Base-by-base conservation (phyloP, 495 filamentous ascomycete genomes). In the Immersiella caudata region DNA sequence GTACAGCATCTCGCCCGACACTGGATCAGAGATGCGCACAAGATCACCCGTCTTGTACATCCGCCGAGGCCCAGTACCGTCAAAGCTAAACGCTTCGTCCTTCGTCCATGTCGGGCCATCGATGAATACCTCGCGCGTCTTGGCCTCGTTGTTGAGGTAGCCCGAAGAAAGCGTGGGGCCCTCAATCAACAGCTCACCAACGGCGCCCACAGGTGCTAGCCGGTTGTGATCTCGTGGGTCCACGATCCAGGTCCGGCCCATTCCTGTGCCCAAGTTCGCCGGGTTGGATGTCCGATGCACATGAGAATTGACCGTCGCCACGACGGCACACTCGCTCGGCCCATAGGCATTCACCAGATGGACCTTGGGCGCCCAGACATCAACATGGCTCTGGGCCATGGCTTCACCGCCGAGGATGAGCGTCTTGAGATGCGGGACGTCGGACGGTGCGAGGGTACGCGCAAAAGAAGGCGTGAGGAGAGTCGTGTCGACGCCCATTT, bases 11-110 rank as follows among this genome's bases (percentile, higher is more conserved):
- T 81, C 77, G 16, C 86, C 84, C 16, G 73, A 76, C 1, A 33
- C 40, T 24, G 63, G 82, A 57, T 84, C 82, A 49, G 77, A 71
- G 59, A 88, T 84, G 26, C 82, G 79, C 12, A 84, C 85, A 49
- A 88, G 69, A 62, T 89, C 86, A 11, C 86, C 86, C 1, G 87
- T 88, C 74, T 86, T 87, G 76, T 88, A 88, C 46, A 88, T 71
- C 3, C 70, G 66, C 4, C 70, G 64, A 6, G 66, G 26, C 14
- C 11, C 27, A 11, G 70, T 70, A 21, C 70, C 64, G 9, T 62
- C 56, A 46, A 67, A 68, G n/a, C 62, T 24, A n/a, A 75, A 26
- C 12, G 8, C 21, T 6, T 58, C 26, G 21, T 74, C 66, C 11
- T 68, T 67, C 18, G 79, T 76, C 76, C 79, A 82, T 0, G 68